Base-by-base conservation (phyloP, 768 basidiomycete genomes). In the Russula abietina region DNA sequence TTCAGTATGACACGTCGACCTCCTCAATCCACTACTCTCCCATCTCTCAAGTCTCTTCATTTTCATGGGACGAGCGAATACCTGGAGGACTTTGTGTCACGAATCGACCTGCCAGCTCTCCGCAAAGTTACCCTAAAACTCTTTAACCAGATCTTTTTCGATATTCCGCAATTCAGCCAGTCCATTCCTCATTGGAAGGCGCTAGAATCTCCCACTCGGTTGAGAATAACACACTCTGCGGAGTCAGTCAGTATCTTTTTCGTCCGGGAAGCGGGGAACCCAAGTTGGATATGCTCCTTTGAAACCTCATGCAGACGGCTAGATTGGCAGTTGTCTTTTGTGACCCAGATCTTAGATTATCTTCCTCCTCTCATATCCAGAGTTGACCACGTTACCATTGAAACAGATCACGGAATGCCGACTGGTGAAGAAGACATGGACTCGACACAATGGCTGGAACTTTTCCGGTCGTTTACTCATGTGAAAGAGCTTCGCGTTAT, bases 281-380 rank as follows among this genome's bases (percentile, higher is more conserved):
- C 32, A 32, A 32, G 32, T 9, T 17, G 3, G 16, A 6, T 41
- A 17, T 46, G 22, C 10, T 46, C 0, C 22, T 22, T 48, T 22
- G 12, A 12, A 48, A 22, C 32, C 16, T 17, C 28, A 1, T 56
- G 60, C 55, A 28, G 8, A 32, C 38, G 19, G 17, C 38, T 51
- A 11, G 55, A 62, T 28, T 51, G 61, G 55, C 55, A 57, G 24
- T 24, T 62, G 11, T 62, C 61, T 7, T 50, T 33, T 8, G 26
- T 33, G n/a, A 33, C 61, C 26, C 61, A 62, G 33, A 38, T 62
- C 26, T 11, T 12, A 6, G 52, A 1, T 19, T 51, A 62, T 6
- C 43, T 62, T 17, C 14, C 43, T 10, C 16, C 33, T 14, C 16
- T 53, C 51, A 43, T 62, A 16, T 22, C 33, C n/a, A 30, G 6